Conservation (phyloP, 2,329 filamentous ascomycete species). For the Aphanoascus verrucosus region DNA sequence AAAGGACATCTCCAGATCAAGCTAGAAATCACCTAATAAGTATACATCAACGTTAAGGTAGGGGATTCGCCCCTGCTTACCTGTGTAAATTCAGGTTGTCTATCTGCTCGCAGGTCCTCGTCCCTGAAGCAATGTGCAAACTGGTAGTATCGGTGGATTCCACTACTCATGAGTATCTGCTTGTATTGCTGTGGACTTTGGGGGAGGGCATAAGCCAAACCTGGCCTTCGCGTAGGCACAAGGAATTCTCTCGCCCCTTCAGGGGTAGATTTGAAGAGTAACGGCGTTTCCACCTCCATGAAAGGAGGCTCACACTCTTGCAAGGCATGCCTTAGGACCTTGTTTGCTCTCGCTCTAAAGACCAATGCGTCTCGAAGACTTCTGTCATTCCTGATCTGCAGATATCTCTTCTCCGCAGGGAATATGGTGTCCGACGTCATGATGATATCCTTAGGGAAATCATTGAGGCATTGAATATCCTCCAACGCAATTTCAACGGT, state of each 20-base stretch:
- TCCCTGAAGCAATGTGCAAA: constrained; percentile 93
- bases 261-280: constrained; percentile 94
- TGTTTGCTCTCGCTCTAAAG: constrained; percentile 55
- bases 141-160: constrained; percentile 74
- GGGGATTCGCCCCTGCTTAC: constrained; percentile 33
- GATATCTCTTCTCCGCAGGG: constrained; percentile 61
- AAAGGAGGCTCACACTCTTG: constrained; percentile 46
- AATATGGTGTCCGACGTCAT: constrained; percentile 65
- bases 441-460: constrained; percentile 64
- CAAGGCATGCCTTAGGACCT: constrained; percentile 46
- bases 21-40: constrained; percentile 38
- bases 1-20: constrained; percentile 92
- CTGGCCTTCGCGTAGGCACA: constrained; percentile 69
- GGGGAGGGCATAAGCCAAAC: constrained; percentile 76
- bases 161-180: constrained; percentile 90
- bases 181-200: constrained; percentile 99
- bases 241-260: constrained; percentile 92
- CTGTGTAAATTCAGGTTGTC: constrained; percentile 95
- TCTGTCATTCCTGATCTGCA: constrained; percentile 69
- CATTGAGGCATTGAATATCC: constrained; percentile 57
- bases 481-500: constrained; percentile 51
- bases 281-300: constrained; percentile 76
- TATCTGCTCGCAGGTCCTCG: constrained; percentile 81
- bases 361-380: constrained; percentile 56
- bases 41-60: neutral